phyloP scores from a whole-genome alignment of 129 eudicot genomes.

The Tanacetum coccineum region DNA sequence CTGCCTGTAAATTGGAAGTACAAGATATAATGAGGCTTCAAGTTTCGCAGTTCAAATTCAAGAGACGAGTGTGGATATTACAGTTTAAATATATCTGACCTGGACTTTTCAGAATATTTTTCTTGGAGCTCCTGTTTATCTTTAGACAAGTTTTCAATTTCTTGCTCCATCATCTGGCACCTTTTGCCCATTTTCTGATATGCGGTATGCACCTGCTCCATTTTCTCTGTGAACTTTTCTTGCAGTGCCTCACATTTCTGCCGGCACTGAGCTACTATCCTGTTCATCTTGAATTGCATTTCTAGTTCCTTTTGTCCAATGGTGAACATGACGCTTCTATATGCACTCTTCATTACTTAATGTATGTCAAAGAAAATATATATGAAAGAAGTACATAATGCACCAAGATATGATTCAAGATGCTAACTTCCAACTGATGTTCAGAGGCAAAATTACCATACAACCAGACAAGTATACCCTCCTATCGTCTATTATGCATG shows the following conservation, averaged over 20 bases:
- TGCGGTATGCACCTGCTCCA: slow-evolving; percentile 83
- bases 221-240: slow-evolving; percentile 75
- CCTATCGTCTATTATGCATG: neutral
- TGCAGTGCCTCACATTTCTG: slow-evolving; percentile 88
- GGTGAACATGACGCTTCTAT: slow-evolving; percentile 81
- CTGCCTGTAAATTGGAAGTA: slow-evolving; percentile 50
- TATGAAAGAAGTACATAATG: slow-evolving; percentile 3
- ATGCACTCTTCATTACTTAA: slow-evolving; percentile 89
- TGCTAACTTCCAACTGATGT: neutral
- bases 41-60: neutral
- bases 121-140: slow-evolving; percentile 95
- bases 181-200: slow-evolving; percentile 87
- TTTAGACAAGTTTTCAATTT: slow-evolving; percentile 71
- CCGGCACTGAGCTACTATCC: slow-evolving; percentile 62
- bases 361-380: slow-evolving; percentile 40
- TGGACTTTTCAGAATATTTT: slow-evolving; percentile 85
- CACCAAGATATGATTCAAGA: neutral
- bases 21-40: slow-evolving; percentile 16
- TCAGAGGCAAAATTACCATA: neutral
- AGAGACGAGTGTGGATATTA: neutral
- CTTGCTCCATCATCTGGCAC: slow-evolving; percentile 96
- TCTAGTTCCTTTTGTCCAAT: slow-evolving; percentile 93
- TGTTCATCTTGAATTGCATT: slow-evolving; percentile 91
- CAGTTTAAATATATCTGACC: slow-evolving; percentile 36
- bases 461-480: neutral